Evolutionary conservation across 495 filamentous ascomycete genomes (phyloP), one percentile per base, ranked within the genome.

Genomic region (Aspergillus mulundensis): DNA sequence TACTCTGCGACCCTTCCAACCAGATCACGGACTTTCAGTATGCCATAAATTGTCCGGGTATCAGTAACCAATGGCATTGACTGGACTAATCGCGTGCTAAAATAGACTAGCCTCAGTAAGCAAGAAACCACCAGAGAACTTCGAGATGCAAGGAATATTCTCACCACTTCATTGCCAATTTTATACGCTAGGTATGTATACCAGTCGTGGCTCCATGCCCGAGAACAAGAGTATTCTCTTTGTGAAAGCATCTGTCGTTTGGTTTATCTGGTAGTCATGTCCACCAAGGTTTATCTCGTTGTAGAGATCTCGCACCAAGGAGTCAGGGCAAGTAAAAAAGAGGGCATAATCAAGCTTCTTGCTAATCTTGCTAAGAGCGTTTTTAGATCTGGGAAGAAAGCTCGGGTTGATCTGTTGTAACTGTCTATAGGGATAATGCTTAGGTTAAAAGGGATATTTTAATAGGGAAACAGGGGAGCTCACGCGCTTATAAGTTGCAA

Each of bases 141-240:
- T 39, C 12, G 36, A 42, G 15, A 18, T 42, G 39, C 7, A 45
- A 8, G 19, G 16, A 3, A 43, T n/a, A 12, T 1, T 12, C 42
- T 24, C 20, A 53, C 50, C 50, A 42, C 10, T 30, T 53, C 50
- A 42, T 42, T 42, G 23, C 50, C 18, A 16, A 42, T 5, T 23
- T 25, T 23, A 20, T 53, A 43, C n/a, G 34, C 50, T 41, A 53
- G 20, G 25, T 53, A 53, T 2, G 11, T 16, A 53, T 28, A 39
- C 50, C 50, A 53, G 36, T 53, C 34, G 28, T 53, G 50, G 3
- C 25, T 50, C 16, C 28, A 38, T 36, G 12, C 47, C 47, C 10
- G 47, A 50, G 47, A 50, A 50, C 5, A 50, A 36, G n/a, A 50
- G 19, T 34, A 36, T 50, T 36, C 47, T 23, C 47, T 50, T 50